A percentile compares a stretch with the other conserved stretches of the same genome.
Conservation (phyloP, 345 rosid genomes). For the Gossypium australe region DNA sequence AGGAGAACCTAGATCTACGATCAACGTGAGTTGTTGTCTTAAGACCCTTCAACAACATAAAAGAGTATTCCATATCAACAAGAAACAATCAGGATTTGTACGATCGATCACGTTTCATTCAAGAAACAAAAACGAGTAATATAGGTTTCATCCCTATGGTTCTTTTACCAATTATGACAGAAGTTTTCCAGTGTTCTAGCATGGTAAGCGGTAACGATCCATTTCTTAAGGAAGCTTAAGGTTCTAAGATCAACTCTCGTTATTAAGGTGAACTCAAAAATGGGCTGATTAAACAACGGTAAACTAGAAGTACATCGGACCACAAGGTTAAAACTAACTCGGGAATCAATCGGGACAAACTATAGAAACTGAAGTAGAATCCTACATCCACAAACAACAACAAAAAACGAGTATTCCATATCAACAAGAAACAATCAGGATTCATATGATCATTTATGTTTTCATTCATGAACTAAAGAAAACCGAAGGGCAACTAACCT, state of each 20-base stretch:
- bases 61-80: neutral
- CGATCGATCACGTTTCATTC: neutral
- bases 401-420: neutral
- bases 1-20: neutral
- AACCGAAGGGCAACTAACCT: constrained; percentile 42
- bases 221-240: neutral
- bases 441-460: neutral
- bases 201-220: neutral
- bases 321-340: neutral
- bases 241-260: neutral
- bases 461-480: neutral
- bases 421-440: neutral
- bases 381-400: neutral
- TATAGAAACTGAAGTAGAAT: neutral
- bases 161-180: neutral
- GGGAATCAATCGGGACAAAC: neutral
- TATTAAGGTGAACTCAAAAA: neutral
- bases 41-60: neutral
- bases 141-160: neutral
- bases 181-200: too few species aligned
- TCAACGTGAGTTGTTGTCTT: neutral
- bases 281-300: neutral
- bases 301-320: neutral
- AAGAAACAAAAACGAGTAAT: neutral
- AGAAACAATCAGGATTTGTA: neutral